Percentiles rank a stretch among this genome's conserved stretches.
phyloP scores from a whole-genome alignment of 768 basidiomycete species.

The Termitomyces sp. region DNA sequence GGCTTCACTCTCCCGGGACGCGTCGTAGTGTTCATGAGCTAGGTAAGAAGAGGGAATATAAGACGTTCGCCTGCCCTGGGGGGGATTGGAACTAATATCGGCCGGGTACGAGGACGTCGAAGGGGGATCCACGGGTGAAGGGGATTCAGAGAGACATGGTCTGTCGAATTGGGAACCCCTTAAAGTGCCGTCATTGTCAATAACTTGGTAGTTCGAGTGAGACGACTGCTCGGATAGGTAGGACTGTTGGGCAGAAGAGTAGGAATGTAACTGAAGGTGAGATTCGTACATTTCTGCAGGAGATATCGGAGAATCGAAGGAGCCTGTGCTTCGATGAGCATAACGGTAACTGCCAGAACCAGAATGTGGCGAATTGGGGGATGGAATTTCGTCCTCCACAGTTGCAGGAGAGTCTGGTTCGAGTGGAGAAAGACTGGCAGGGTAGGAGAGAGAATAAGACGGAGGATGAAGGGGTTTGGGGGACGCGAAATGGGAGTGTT shows the following conservation, averaged over 20 bases:
- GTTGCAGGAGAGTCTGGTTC: slow-evolving; percentile 25
- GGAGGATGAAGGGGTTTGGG: slow-evolving; percentile 20
- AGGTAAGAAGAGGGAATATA: slow-evolving; percentile 33
- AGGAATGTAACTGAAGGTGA: slow-evolving; percentile 15
- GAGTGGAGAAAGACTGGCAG: slow-evolving; percentile 19
- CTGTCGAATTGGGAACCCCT: slow-evolving; percentile 20
- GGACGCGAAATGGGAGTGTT: slow-evolving; percentile 15
- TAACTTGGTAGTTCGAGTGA: slow-evolving; percentile 20
- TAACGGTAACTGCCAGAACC: slow-evolving; percentile 26
- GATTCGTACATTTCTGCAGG: slow-evolving; percentile 27
- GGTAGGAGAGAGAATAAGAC: slow-evolving; percentile 19
- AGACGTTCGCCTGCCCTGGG: slow-evolving; percentile 38
- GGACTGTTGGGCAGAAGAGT: slow-evolving; percentile 17
- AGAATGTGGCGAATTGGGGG: slow-evolving; percentile 27
- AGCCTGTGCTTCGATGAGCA: slow-evolving; percentile 22
- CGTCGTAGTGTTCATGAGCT: slow-evolving; percentile 34
- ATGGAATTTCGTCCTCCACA: slow-evolving; percentile 29
- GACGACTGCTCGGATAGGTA: slow-evolving; percentile 13
- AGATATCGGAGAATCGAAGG: slow-evolving; percentile 27
- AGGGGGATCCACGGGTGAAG: slow-evolving; percentile 39
- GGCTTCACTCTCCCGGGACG: slow-evolving; percentile 27
- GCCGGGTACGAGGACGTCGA: slow-evolving; percentile 29
- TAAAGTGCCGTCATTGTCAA: slow-evolving; percentile 20
- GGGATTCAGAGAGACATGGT: slow-evolving; percentile 34
- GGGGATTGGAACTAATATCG: slow-evolving; percentile 35